phyloP scores from a whole-genome alignment of 306 rosid genomes.

The Aeschynomene evenia region DNA sequence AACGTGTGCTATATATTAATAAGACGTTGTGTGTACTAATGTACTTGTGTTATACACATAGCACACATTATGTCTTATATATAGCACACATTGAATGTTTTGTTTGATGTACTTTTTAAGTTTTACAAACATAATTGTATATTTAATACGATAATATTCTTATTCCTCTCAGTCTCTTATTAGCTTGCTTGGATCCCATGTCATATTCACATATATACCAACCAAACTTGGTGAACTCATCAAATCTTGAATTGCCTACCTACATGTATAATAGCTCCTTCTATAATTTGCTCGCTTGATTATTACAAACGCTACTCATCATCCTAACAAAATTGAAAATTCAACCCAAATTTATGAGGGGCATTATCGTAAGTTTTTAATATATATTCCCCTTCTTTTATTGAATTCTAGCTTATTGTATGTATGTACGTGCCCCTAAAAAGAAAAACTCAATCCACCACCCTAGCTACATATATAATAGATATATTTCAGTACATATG shows the following conservation, averaged over 20 bases:
- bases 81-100: no score
- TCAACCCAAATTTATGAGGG: not conserved
- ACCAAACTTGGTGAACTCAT: constrained; percentile 28
- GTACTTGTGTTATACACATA: no score
- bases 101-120: no score
- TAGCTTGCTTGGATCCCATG: no score
- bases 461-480: not conserved
- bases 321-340: not conserved
- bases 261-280: not conserved
- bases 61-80: no score
- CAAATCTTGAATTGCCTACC: not conserved
- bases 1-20: no score
- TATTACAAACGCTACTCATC: not conserved
- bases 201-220: constrained; percentile 11
- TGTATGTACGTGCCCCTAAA: no score
- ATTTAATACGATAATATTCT: not conserved
- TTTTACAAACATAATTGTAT: no score
- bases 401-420: not conserved
- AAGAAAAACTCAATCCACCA: not conserved
- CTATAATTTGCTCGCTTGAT: not conserved
- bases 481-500: not conserved
- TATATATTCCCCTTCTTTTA: not conserved
- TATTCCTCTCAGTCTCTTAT: no score
- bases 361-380: not conserved
- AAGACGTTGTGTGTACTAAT: no score